These are phyloP conservation scores for Beauveria varroae DNA, from an alignment of 2,329 filamentous ascomycete genomes.

Conservation along the genomic window DNA sequence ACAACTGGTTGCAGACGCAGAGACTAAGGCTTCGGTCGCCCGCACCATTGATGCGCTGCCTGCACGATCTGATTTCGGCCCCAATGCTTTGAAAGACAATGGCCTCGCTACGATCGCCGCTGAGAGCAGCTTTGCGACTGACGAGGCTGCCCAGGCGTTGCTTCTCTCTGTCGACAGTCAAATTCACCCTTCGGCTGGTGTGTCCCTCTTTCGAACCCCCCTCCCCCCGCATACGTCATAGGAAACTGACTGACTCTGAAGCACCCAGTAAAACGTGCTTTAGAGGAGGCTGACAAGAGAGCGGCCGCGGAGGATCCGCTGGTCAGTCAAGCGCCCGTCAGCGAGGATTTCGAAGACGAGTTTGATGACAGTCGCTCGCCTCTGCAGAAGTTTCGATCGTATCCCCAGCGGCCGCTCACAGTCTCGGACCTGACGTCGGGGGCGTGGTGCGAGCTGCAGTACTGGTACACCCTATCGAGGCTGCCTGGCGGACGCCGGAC, in stretches of 20 bases:
- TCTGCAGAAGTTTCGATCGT: slow-evolving; percentile 69
- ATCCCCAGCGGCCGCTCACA: slow-evolving; percentile 69
- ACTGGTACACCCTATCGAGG: slow-evolving; percentile 76
- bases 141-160: not conserved
- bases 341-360: slow-evolving; percentile 17
- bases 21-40: slow-evolving; percentile 11
- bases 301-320: not conserved
- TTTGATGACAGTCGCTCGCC: slow-evolving; percentile 43
- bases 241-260: slow-evolving; percentile 55
- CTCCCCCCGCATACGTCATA: slow-evolving; percentile 6
- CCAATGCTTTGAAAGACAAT: not conserved
- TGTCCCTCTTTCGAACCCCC: slow-evolving; percentile 20
- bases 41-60: not conserved
- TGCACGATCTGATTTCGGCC: not conserved
- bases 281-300: slow-evolving; percentile 20
- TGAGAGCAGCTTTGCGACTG: not conserved
- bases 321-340: not conserved
- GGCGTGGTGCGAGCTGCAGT: slow-evolving; percentile 94
- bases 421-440: slow-evolving; percentile 85
- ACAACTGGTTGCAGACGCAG: slow-evolving; percentile 22
- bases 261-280: slow-evolving; percentile 51
- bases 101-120: not conserved
- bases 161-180: not conserved
- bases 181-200: slow-evolving; percentile 44
- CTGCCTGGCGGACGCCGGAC: slow-evolving; percentile 65